A percentile compares a stretch with the other conserved stretches of the same genome.
These are phyloP conservation scores for Ustilago vetiveriae DNA, from an alignment of 1,284 basidiomycete genomes.

Conservation along the genomic window DNA sequence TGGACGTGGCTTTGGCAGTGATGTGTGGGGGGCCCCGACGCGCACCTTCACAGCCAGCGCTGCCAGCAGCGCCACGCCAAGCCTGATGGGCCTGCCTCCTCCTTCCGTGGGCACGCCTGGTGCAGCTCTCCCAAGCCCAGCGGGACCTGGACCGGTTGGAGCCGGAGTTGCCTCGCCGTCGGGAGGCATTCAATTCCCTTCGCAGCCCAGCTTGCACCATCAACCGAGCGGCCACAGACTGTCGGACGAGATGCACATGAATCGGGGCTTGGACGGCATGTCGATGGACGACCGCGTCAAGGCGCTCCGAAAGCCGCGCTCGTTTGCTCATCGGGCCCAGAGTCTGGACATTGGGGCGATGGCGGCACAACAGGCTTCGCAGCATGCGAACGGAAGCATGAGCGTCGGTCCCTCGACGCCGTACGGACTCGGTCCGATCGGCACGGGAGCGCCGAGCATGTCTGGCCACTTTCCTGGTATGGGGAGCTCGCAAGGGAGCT, in stretches of 20 bases:
- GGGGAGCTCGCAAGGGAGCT: constrained; percentile 22
- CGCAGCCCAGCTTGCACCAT: constrained; percentile 32
- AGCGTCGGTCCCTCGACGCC: constrained; percentile 43
- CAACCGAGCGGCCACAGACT: constrained; percentile 37
- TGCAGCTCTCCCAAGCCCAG: constrained; percentile 23
- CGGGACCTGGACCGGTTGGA: constrained; percentile 22
- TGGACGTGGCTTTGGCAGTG: constrained; percentile 52
- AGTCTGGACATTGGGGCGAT: constrained; percentile 59
- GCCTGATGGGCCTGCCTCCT: constrained; percentile 36
- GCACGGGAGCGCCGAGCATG: constrained; percentile 30
- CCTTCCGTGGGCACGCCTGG: constrained; percentile 25
- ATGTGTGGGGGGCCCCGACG: constrained; percentile 63
- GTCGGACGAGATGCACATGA: constrained; percentile 50
- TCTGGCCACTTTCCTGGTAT: constrained; percentile 37
- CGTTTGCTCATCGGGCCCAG: constrained; percentile 60
- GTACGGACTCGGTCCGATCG: constrained; percentile 47
- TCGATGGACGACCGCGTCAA: constrained; percentile 53
- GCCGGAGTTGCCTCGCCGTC: constrained; percentile 7
- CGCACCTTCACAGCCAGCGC: constrained; percentile 41
- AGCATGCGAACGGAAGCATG: constrained; percentile 31
- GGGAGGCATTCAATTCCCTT: constrained; percentile 51
- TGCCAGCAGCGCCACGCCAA: constrained; percentile 34
- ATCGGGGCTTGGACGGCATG: constrained; percentile 41
- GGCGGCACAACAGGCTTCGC: constrained; percentile 52
- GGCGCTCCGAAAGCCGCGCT: constrained; percentile 55